phyloP scores from a whole-genome alignment of 148 eudicot genomes.

The Vaccinium corymbosum region DNA sequence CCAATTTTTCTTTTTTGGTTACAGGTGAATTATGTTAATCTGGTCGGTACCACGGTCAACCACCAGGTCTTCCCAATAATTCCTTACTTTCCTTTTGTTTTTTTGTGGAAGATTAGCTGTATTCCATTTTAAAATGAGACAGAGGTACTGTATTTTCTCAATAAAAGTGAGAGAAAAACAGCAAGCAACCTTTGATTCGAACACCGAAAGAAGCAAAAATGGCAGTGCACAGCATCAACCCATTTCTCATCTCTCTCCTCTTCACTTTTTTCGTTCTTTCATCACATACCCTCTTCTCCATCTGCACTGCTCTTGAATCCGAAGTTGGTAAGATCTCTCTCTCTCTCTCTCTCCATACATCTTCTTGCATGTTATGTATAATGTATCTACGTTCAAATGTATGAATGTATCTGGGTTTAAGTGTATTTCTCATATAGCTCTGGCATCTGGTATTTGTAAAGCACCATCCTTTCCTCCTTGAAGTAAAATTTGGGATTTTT shows the following conservation, averaged over 20 bases:
- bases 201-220: neutral
- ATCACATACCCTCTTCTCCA: slow-evolving; percentile 8
- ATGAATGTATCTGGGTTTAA: neutral
- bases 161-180: neutral
- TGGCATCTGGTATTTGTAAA: neutral
- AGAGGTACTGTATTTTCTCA: too few species aligned
- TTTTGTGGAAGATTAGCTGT: too few species aligned
- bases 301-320: slow-evolving; percentile 11
- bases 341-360: neutral
- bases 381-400: neutral
- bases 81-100: too few species aligned
- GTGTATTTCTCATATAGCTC: neutral
- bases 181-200: neutral
- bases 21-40: too few species aligned
- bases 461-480: neutral
- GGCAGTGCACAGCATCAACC: neutral
- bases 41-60: too few species aligned
- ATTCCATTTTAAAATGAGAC: too few species aligned
- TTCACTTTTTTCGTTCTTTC: slow-evolving; percentile 13
- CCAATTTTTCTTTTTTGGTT: too few species aligned
- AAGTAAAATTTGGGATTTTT: too few species aligned
- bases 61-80: too few species aligned
- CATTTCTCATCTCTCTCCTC: slow-evolving; percentile 8
- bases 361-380: too few species aligned
- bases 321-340: slow-evolving; percentile 19